Evolutionary conservation across 257 asterid species (phyloP).

Genomic region (Nicotiana tabacum): DNA sequence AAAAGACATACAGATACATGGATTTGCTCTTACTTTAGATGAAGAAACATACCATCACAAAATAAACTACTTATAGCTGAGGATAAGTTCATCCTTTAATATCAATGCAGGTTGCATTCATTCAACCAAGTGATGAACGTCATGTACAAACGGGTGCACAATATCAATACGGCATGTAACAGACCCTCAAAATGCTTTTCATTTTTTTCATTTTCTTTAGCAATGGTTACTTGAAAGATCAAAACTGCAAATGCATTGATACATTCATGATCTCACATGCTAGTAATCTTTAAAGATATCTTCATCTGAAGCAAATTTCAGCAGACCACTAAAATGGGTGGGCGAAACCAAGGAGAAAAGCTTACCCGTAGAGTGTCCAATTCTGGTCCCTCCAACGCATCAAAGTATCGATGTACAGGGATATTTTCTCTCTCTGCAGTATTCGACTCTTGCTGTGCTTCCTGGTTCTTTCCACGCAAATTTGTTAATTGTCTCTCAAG

Average conservation of each 20-base stretch:
- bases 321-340: background rate
- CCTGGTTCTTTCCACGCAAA: constrained; percentile 37
- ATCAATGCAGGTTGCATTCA: background rate
- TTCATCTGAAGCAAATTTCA: background rate
- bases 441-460: constrained; percentile 23
- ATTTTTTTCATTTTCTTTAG: background rate
- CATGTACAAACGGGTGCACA: background rate
- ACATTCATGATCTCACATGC: background rate
- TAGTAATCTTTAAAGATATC: background rate
- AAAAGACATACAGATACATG: background rate
- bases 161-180: background rate
- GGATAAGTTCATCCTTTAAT: background rate
- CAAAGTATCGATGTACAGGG: constrained; percentile 62
- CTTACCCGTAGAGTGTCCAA: constrained; percentile 67
- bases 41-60: background rate
- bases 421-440: constrained; percentile 34
- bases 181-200: background rate
- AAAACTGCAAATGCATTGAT: background rate
- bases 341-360: background rate
- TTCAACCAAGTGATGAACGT: background rate
- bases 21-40: background rate
- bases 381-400: constrained; percentile 87
- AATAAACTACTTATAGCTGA: background rate
- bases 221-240: background rate
- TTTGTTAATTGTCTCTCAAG: constrained; percentile 62